These are phyloP conservation scores for Leishmania braziliensis DNA, from an alignment of 208 protist species.

Conservation along the genomic window DNA sequence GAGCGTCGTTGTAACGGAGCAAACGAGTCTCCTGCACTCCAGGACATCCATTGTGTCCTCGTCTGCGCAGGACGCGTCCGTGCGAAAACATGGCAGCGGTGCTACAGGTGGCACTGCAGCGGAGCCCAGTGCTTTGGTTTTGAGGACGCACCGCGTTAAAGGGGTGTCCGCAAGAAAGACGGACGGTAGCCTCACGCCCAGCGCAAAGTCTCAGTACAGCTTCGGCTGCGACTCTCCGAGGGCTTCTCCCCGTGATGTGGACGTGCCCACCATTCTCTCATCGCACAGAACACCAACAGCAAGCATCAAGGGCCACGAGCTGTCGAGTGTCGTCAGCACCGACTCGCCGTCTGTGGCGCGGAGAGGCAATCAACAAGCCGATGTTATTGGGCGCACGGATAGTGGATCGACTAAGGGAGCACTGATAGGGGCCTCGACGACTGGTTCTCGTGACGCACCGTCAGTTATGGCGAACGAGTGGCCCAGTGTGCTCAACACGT, in stretches of 20 bases:
- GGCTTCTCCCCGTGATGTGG: not conserved
- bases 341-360: too few species aligned
- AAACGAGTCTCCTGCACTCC: conserved; percentile 6
- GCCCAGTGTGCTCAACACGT: too few species aligned
- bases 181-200: not conserved
- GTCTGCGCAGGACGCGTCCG: not conserved
- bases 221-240: not conserved
- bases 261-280: not conserved
- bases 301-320: not conserved
- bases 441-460: not conserved
- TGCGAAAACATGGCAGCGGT: not conserved
- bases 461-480: not conserved
- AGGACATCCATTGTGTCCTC: conserved; percentile 10
- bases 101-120: not conserved
- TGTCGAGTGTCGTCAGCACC: not conserved
- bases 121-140: not conserved
- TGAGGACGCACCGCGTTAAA: not conserved
- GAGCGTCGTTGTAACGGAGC: not conserved
- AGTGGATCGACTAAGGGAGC: not conserved
- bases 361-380: not conserved
- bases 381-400: not conserved
- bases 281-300: not conserved
- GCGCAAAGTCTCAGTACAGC: not conserved
- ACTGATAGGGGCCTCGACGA: not conserved
- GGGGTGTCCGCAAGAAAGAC: not conserved